Percentiles rank a stretch among this genome's conserved stretches.
Conservation (phyloP, 805 yeast genomes). For the Nakazawaea wickerhamii region DNA sequence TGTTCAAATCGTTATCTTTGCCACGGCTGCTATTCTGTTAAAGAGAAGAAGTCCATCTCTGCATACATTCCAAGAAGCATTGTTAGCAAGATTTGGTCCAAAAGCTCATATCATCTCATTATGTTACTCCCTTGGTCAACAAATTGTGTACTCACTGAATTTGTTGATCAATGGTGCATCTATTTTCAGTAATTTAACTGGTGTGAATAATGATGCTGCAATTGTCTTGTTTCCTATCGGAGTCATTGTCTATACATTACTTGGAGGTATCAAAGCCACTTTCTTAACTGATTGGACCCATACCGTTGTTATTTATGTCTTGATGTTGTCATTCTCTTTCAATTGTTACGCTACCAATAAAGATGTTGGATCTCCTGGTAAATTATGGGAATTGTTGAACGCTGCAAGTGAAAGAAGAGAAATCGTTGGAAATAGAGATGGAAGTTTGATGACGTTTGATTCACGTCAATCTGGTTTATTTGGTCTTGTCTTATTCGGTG, state of each 20-base stretch:
- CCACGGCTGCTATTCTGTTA: conserved; percentile 27
- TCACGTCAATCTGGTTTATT: conserved; percentile 24
- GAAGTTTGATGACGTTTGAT: conserved; percentile 22
- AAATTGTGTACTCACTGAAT: conserved; percentile 27
- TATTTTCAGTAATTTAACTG: conserved; percentile 27
- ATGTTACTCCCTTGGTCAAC: conserved; percentile 23
- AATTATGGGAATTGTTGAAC: conserved; percentile 27
- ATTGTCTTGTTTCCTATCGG: conserved; percentile 30
- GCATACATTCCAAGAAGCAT: conserved; percentile 31
- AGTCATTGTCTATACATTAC: conserved; percentile 31
- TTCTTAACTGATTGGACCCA: conserved; percentile 35
- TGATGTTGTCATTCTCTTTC: conserved; percentile 25
- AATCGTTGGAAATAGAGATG: conserved; percentile 14
- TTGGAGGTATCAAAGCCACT: conserved; percentile 37
- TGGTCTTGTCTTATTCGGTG: conserved; percentile 27
- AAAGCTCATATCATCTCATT: conserved; percentile 24
- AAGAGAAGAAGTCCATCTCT: conserved; percentile 31
- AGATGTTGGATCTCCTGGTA: conserved; percentile 29
- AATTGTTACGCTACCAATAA: conserved; percentile 25
- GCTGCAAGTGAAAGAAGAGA: conserved; percentile 20
- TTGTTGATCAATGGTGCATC: conserved; percentile 30
- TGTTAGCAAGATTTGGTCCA: conserved; percentile 28
- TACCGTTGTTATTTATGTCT: conserved; percentile 29
- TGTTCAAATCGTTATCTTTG: conserved; percentile 29
- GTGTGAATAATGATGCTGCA: conserved; percentile 29